Base-by-base conservation (phyloP, 2,329 filamentous ascomycete species). In the Colletotrichum cuscutae region DNA sequence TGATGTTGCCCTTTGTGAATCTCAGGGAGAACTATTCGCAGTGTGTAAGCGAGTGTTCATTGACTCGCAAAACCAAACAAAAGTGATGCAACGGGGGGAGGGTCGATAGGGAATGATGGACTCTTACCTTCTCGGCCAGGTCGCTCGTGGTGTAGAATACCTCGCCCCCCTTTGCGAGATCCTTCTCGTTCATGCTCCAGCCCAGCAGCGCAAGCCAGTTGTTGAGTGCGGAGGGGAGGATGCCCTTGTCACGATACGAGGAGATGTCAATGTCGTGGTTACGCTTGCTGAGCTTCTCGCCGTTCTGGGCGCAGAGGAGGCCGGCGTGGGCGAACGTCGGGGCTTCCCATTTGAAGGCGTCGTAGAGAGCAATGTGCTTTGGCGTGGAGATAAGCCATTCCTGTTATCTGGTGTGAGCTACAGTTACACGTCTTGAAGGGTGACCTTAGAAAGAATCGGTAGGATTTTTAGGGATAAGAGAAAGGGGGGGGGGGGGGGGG, bases 371-470 rank as follows among this genome's bases (percentile, higher is more conserved):
- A 56, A 90, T 81, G 77, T 92, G 90, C 74, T 89, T 94, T 0
- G 95, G 95, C 0, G 97, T 98, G 0, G 95, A 98, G 42, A 96
- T 91, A 84, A 99, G 93, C 97, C 97, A 99, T 89, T 99, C 97
- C 88, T 94, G 65, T 28, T 11, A 15, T 15, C 11, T 19, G 15
- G 4, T 26, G 60, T 69, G 6, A 67, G 37, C 46, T 46, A 19
- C 22, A 30, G 32, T 42, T 30, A 58, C 35, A 42, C 5, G 49
- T 32, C 46, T 13, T 11, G 26, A 6, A 30, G 32, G 28, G 6
- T 42, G 6, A 19, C 15, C 37, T 19, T 1, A 19, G 13, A 42
- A 5, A 5, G 37, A 42, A 42, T 42, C 6, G 15, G 13, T 13
- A 42, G 2, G 37, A 13, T 8, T 19, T 42, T 7, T 5, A 42